phyloP scores from a whole-genome alignment of 352 stramenopile genomes.

The Pythium folliculosum region DNA sequence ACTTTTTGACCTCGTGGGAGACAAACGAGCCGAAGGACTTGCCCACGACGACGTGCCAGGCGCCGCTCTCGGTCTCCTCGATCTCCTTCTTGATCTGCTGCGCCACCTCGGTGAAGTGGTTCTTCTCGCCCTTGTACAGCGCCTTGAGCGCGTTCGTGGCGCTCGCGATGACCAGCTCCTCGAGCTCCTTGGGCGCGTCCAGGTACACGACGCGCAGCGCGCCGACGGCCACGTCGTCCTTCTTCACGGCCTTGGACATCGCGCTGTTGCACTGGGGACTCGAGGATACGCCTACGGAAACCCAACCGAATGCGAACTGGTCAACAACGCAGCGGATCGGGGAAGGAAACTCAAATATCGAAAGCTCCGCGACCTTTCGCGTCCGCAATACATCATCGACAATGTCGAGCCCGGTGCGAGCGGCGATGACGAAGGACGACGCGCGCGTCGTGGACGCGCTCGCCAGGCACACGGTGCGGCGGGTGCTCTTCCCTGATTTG shows the following conservation, averaged over 20 bases:
- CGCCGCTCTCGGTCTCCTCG: conserved; percentile 62
- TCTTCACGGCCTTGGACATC: conserved; percentile 83
- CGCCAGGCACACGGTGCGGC: conserved; percentile 43
- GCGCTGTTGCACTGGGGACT: neutral
- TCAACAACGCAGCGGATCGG: too few species aligned
- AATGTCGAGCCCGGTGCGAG: neutral
- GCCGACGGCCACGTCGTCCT: conserved; percentile 74
- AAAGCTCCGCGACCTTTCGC: conserved; percentile 8
- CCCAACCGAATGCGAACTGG: neutral
- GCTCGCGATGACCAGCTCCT: conserved; percentile 69
- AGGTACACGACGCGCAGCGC: conserved; percentile 70
- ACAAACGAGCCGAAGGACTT: conserved; percentile 88
- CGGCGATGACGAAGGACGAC: conserved; percentile 1
- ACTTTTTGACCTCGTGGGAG: conserved; percentile 86
- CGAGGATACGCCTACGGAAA: neutral
- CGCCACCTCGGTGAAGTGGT: conserved; percentile 78
- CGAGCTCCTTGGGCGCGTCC: conserved; percentile 65
- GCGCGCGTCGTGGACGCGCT: conserved; percentile 40
- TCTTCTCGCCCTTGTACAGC: conserved; percentile 86
- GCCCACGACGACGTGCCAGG: conserved; percentile 85
- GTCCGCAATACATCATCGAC: neutral
- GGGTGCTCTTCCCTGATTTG: conserved; percentile 39
- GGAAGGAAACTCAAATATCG: neutral
- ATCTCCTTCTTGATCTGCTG: conserved; percentile 82
- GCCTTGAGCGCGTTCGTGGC: conserved; percentile 80